Evolutionary conservation across 768 basidiomycete species (phyloP).

Genomic region (Lactifluus rugatus): DNA sequence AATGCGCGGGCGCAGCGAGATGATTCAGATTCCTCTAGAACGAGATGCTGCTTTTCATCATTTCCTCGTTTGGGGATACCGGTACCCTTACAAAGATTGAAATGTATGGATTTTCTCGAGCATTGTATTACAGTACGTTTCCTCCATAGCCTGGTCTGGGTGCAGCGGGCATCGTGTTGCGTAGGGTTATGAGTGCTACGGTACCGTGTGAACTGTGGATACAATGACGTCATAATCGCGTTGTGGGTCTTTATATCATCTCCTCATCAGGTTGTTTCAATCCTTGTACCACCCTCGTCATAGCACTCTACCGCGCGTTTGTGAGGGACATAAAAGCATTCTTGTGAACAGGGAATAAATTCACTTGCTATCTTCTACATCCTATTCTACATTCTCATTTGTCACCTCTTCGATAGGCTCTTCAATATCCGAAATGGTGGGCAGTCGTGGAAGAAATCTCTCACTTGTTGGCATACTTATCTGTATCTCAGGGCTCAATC

Average conservation of each 20-base stretch:
- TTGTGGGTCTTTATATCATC: no score
- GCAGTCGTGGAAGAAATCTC: background rate
- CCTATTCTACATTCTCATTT: background rate
- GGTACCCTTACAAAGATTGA: no score
- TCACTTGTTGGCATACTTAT: background rate
- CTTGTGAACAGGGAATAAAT: background rate
- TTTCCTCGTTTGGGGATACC: no score
- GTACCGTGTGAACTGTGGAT: no score
- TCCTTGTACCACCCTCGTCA: background rate
- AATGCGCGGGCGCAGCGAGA: no score
- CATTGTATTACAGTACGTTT: no score
- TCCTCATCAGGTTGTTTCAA: background rate
- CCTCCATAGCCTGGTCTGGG: no score
- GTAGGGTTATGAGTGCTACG: no score
- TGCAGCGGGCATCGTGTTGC: no score
- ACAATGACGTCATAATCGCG: background rate
- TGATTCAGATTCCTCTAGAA: no score
- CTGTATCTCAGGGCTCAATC: slow-evolving; percentile 41
- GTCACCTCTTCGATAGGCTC: background rate
- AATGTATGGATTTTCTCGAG: no score
- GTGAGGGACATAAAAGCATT: background rate
- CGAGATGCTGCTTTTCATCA: no score
- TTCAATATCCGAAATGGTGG: background rate
- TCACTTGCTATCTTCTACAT: background rate
- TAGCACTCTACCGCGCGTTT: background rate